phyloP scores from a whole-genome alignment of 1,139 yeast genomes.

The Magnusiomyces sp. region DNA sequence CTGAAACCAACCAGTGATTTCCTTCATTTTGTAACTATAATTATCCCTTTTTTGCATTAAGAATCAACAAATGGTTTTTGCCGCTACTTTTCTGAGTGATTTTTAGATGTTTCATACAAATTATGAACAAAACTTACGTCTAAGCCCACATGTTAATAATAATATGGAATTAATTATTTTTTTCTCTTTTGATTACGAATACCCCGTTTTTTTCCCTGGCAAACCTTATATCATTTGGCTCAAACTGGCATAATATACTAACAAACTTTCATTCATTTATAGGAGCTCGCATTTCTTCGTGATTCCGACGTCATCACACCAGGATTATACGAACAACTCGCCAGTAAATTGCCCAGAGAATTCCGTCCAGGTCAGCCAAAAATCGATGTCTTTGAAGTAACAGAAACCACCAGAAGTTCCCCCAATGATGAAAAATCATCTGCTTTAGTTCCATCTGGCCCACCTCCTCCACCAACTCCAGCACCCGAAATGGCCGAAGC shows the following conservation, averaged over 20 bases:
- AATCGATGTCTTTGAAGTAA: conserved; percentile 24
- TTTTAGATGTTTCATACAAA: neutral
- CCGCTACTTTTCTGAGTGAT: neutral
- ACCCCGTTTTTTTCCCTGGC: neutral
- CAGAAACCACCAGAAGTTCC: neutral
- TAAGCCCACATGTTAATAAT: neutral
- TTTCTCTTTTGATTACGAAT: neutral
- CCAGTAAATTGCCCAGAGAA: conserved; percentile 48
- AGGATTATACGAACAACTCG: conserved; percentile 46
- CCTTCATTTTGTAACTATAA: neutral
- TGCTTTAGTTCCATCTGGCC: conserved; percentile 19
- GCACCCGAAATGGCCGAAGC: conserved; percentile 48
- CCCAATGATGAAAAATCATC: conserved; percentile 13
- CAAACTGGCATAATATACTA: neutral
- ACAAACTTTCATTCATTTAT: neutral
- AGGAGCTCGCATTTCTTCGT: conserved; percentile 67
- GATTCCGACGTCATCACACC: conserved; percentile 71
- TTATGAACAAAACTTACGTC: neutral
- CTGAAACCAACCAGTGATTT: too few species aligned
- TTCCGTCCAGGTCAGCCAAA: conserved; percentile 50
- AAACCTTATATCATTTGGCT: neutral
- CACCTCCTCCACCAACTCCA: conserved; percentile 19
- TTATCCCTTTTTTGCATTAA: neutral
- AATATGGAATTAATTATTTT: too few species aligned
- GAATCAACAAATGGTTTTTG: neutral